Conservation (phyloP, 768 basidiomycete species). For the Auriscalpium vulgare region DNA sequence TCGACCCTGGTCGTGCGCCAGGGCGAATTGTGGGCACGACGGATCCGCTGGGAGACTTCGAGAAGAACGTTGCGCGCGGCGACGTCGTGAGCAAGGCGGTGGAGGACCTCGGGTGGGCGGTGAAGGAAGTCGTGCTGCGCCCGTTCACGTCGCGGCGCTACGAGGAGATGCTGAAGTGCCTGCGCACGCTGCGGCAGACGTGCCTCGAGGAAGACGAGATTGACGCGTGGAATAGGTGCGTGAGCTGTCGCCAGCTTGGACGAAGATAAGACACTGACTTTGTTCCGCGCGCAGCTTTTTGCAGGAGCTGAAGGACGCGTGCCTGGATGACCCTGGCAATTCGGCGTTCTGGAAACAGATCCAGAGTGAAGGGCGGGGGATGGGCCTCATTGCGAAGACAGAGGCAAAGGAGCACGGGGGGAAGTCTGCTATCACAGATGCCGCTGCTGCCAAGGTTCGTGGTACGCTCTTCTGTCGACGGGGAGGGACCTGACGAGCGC, state of each 20-base stretch:
- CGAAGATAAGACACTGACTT: background rate
- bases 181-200: conserved; percentile 57
- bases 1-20: conserved; percentile 48
- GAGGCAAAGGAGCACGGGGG: conserved; percentile 59
- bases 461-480: no score
- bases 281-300: conserved; percentile 43
- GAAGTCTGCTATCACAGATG: conserved; percentile 47
- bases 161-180: conserved; percentile 65
- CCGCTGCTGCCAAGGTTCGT: conserved; percentile 27
- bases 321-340: conserved; percentile 50
- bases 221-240: conserved; percentile 72
- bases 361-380: conserved; percentile 31
- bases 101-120: conserved; percentile 65
- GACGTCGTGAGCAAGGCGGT: conserved; percentile 83
- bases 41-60: conserved; percentile 72
- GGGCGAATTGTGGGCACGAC: conserved; percentile 73
- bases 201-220: conserved; percentile 74
- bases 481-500: no score
- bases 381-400: conserved; percentile 53
- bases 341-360: conserved; percentile 59
- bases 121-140: conserved; percentile 57
- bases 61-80: conserved; percentile 56
- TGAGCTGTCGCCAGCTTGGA: conserved; percentile 2
- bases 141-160: conserved; percentile 67
- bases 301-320: conserved; percentile 46